These are phyloP conservation scores for Taxillus chinensis DNA, from an alignment of 164 flowering plant genomes.

Conservation along the genomic window DNA sequence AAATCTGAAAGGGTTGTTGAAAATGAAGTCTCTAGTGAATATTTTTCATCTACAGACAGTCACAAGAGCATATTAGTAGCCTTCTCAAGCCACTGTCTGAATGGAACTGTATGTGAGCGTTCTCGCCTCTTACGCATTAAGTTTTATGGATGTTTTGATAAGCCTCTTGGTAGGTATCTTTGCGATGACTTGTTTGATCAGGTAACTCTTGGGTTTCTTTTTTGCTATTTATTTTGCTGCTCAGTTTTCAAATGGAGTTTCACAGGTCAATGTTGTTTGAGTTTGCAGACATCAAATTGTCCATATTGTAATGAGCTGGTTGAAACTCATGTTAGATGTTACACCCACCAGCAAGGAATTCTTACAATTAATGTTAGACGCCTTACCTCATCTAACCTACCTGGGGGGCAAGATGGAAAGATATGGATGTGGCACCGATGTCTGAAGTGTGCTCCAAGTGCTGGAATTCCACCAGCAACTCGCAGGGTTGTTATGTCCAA, in stretches of 20 bases:
- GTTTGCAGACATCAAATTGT: constrained; percentile 48
- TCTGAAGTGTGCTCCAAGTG: constrained; percentile 58
- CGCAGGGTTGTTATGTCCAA: constrained; percentile 84
- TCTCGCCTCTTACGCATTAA: constrained; percentile 75
- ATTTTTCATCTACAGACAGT: constrained; percentile 52
- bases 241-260: background rate
- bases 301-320: constrained; percentile 59
- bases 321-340: constrained; percentile 78
- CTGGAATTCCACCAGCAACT: constrained; percentile 88
- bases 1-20: constrained; percentile 23
- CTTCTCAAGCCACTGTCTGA: constrained; percentile 65
- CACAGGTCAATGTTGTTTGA: background rate
- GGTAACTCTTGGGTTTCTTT: constrained; percentile 25
- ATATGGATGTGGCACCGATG: constrained; percentile 99
- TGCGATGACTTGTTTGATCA: constrained; percentile 78
- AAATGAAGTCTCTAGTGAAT: constrained; percentile 36
- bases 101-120: constrained; percentile 79
- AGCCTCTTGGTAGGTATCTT: constrained; percentile 88
- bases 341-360: constrained; percentile 81
- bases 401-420: constrained; percentile 86
- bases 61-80: constrained; percentile 84
- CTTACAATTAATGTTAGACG: constrained; percentile 69
- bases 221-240: background rate
- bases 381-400: constrained; percentile 48
- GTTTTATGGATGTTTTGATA: constrained; percentile 85